Evolutionary conservation across 2,329 filamentous ascomycete genomes (phyloP).

Genomic region (Keithomyces neogunnii): DNA sequence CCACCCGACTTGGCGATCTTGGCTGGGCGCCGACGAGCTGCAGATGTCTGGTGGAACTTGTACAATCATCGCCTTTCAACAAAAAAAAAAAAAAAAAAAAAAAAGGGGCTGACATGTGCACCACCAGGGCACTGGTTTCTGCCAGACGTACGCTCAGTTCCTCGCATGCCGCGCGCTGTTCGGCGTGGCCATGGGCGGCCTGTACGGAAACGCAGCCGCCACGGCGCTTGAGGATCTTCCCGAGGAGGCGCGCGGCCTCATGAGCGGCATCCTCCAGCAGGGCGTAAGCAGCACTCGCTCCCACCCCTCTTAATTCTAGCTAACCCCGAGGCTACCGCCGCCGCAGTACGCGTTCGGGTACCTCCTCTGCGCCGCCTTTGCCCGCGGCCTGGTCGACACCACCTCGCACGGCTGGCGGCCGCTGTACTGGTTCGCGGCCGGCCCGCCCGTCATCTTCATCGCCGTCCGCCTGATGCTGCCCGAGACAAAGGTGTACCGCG

Average conservation of each 20-base stretch:
- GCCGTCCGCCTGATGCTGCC: conserved; percentile 67
- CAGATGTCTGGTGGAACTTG: neutral
- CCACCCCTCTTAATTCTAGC: neutral
- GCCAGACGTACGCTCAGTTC: conserved; percentile 60
- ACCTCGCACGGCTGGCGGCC: conserved; percentile 76
- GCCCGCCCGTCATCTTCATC: conserved; percentile 74
- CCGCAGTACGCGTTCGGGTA: conserved; percentile 54
- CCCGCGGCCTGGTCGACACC: conserved; percentile 62
- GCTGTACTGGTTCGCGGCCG: conserved; percentile 82
- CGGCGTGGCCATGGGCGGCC: conserved; percentile 73
- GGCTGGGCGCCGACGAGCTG: neutral
- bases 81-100: too few species aligned
- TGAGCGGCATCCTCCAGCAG: conserved; percentile 70
- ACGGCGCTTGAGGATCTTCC: conserved; percentile 72
- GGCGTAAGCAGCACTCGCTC: conserved; percentile 33
- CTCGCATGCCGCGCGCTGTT: conserved; percentile 68
- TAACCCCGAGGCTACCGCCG: conserved; percentile 2
- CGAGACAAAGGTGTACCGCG: conserved; percentile 66
- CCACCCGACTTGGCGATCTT: conserved; percentile 7
- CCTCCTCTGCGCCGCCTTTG: conserved; percentile 49
- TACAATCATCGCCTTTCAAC: neutral
- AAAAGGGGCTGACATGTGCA: conserved; percentile 5
- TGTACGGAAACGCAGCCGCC: conserved; percentile 71
- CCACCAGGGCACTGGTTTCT: conserved; percentile 55
- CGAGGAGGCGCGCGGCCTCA: conserved; percentile 58